A percentile compares a stretch with the other conserved stretches of the same genome.
phyloP scores from a whole-genome alignment of 2,329 filamentous ascomycete genomes.

The Didymella segeticola region DNA sequence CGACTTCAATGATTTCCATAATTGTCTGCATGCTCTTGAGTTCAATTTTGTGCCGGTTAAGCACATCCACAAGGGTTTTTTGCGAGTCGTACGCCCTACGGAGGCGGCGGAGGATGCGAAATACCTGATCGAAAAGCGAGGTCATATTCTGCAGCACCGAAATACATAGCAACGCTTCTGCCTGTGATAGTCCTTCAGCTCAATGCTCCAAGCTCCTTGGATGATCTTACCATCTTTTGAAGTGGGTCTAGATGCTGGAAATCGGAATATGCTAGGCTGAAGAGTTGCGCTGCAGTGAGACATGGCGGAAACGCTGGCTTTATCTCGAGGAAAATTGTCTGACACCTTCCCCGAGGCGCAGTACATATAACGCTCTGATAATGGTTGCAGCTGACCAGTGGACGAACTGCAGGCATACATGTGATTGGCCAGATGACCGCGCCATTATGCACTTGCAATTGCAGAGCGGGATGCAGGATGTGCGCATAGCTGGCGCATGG shows the following conservation, averaged over 20 bases:
- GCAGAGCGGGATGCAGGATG: slow-evolving; percentile 1
- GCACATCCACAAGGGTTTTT: slow-evolving; percentile 14
- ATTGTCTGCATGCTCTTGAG: slow-evolving; percentile 23
- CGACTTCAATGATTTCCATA: slow-evolving; percentile 19
- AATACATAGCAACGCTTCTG: slow-evolving; percentile 6
- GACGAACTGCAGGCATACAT: not conserved
- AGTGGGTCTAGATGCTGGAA: not conserved
- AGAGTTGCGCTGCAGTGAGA: not conserved
- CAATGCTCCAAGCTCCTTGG: not conserved
- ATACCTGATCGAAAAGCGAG: slow-evolving; percentile 15
- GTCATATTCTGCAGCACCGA: slow-evolving; percentile 5
- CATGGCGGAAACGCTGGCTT: not conserved
- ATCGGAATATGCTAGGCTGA: not conserved
- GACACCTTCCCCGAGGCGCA: not conserved
- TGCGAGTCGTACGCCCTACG: slow-evolving; percentile 21
- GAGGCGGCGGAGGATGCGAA: slow-evolving; percentile 17
- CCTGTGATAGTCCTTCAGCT: not conserved
- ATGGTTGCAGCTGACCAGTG: slow-evolving; percentile 2
- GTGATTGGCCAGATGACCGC: not conserved
- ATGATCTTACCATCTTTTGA: not conserved
- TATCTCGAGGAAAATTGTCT: not conserved
- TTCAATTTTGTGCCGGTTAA: slow-evolving; percentile 21
- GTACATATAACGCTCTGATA: not conserved
- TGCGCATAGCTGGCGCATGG: too few species aligned
- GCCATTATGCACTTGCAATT: slow-evolving; percentile 1